Conservation (phyloP, 2,329 filamentous ascomycete genomes). For the Paracoccidioides brasiliensis region DNA sequence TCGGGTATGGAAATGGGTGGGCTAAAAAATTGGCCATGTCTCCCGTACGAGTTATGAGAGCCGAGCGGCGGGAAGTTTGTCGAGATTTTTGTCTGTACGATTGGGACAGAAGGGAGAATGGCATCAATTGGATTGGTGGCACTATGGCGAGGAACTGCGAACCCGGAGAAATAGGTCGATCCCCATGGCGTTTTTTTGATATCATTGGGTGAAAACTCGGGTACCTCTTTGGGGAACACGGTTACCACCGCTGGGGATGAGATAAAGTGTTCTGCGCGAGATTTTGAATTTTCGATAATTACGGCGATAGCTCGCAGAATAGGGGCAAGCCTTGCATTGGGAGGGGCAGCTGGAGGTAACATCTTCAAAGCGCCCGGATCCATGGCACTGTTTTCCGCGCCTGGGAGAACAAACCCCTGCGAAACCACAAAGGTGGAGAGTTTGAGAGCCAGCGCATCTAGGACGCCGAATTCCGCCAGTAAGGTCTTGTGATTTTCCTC, state of each 20-base stretch:
- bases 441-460: slow-evolving; percentile 65
- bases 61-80: slow-evolving; percentile 44
- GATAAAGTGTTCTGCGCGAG: slow-evolving; percentile 58
- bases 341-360: slow-evolving; percentile 50
- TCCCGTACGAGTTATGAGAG: slow-evolving; percentile 25
- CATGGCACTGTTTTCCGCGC: slow-evolving; percentile 43
- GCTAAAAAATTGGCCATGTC: slow-evolving; percentile 24
- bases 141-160: slow-evolving; percentile 34
- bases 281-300: slow-evolving; percentile 67
- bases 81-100: slow-evolving; percentile 21
- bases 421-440: slow-evolving; percentile 58
- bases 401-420: slow-evolving; percentile 55
- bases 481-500: slow-evolving; percentile 57
- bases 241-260: slow-evolving; percentile 56
- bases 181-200: slow-evolving; percentile 40
- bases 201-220: slow-evolving; percentile 39
- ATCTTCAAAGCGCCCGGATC: slow-evolving; percentile 42
- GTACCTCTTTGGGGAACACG: slow-evolving; percentile 46
- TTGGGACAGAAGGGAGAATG: slow-evolving; percentile 43
- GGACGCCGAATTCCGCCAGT: slow-evolving; percentile 58
- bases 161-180: slow-evolving; percentile 41
- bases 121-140: slow-evolving; percentile 49
- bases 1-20: slow-evolving; percentile 23
- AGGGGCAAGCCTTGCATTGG: slow-evolving; percentile 47
- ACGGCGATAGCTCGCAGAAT: slow-evolving; percentile 65